Base-by-base conservation (phyloP, 2,329 filamentous ascomycete species). In the Alternaria rosae region DNA sequence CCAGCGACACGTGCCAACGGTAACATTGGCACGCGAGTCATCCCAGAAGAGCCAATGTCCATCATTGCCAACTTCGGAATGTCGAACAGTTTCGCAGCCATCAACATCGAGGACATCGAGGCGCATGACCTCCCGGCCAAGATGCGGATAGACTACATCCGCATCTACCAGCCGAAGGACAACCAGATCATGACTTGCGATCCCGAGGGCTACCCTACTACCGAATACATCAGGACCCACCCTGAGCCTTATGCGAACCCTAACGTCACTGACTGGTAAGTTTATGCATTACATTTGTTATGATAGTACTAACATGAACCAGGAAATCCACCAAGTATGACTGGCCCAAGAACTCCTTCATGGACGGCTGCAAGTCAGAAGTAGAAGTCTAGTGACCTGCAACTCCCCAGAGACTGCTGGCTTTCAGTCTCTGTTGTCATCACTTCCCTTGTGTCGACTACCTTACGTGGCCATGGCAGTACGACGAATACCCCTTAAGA, bases 1-100 rank as follows among this genome's bases (percentile, higher is more conserved):
- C 80, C 85, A 41, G 82, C 89, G 2, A 79, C 91, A 15, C 86
- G 89, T 6, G 87, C 89, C 1, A 92, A 91, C 64, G 90, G 89
- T 59, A 92, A 92, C 71, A 80, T 92, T 59, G 89, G 88, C 7
- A 86, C 89, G 68, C 82, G 90, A 66, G 78, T 85, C 20, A 86
- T 92, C 54, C 88, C 89, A 0, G 80, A 88, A 67, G 90, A 92
- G 72, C 90, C 90, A 2, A 85, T 92, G 87, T 75, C 87, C 2
- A 79, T 92, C 17, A 82, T 92, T 68, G 83, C 88, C 80, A 92
- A 92, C 72, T 86, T 91, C 70, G 90, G 90, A 70, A 91, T 92
- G 86, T 89, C 87, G 5, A 84, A 84, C 70, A 87, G 85, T 76
- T 92, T 92, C 76, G 86, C 89, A 0, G 76, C 82, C 6, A 80